Evolutionary conservation across 2,329 filamentous ascomycete genomes (phyloP).

Genomic region (Ascochyta koolunga): DNA sequence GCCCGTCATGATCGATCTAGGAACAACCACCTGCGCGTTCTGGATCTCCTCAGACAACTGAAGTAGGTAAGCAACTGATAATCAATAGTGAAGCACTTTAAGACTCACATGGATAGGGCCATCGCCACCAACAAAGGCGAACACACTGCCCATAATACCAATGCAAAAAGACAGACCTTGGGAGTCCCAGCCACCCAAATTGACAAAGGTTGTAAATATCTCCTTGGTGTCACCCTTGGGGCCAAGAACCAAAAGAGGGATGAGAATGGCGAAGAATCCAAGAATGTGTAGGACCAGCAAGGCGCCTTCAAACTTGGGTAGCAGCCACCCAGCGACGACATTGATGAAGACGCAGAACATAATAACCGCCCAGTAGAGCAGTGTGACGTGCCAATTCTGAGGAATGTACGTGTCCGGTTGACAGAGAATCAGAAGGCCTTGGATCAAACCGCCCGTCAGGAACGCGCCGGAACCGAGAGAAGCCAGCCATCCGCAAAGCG

Average conservation of each 20-base stretch:
- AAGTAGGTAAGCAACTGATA: constrained; percentile 19
- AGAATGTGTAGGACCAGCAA: constrained; percentile 56
- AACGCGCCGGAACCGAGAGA: constrained; percentile 37
- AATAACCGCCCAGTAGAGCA: constrained; percentile 55
- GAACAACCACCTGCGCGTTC: constrained; percentile 37
- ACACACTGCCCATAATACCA: constrained; percentile 45
- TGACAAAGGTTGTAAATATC: constrained; percentile 55
- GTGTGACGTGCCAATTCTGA: constrained; percentile 57
- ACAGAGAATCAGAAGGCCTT: constrained; percentile 47
- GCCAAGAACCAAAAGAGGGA: constrained; percentile 53
- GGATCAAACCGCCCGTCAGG: constrained; percentile 34
- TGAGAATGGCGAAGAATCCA: constrained; percentile 58
- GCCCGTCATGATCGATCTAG: constrained; percentile 47
- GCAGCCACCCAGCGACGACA: constrained; percentile 48
- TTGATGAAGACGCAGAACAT: constrained; percentile 52
- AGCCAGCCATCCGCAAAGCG: constrained; percentile 50
- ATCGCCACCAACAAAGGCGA: constrained; percentile 46
- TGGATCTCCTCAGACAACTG: constrained; percentile 40
- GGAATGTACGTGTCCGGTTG: constrained; percentile 43
- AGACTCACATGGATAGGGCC: constrained; percentile 45
- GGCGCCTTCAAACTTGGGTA: constrained; percentile 56
- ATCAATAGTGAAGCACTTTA: too few relatives aligned
- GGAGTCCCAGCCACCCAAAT: constrained; percentile 52
- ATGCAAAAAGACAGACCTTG: constrained; percentile 52
- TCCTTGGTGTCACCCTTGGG: constrained; percentile 46